Percentiles rank a stretch among this genome's conserved stretches.
phyloP scores from a whole-genome alignment of 495 filamentous ascomycete species.

The Letharia lupina region DNA sequence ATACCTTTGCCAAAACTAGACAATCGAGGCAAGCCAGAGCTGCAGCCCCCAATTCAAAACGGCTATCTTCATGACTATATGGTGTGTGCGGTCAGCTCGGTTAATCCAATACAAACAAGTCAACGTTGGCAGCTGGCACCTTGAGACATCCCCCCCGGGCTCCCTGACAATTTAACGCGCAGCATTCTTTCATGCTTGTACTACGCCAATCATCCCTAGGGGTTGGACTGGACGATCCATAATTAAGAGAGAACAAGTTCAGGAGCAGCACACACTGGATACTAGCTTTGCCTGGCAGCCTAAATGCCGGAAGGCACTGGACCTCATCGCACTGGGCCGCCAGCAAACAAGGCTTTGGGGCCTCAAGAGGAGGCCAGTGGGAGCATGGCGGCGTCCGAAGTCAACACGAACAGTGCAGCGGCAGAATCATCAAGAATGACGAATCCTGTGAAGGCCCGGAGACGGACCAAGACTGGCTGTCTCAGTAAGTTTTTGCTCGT shows the following conservation, averaged over 20 bases:
- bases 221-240: not conserved
- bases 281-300: not conserved
- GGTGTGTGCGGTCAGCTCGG: not conserved
- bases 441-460: slow-evolving; percentile 39
- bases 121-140: not conserved
- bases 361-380: slow-evolving; percentile 2
- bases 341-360: not conserved
- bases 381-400: slow-evolving; percentile 2
- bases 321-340: slow-evolving; percentile 4
- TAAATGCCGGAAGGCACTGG: slow-evolving; percentile 11
- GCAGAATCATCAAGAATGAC: slow-evolving; percentile 15
- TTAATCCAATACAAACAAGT: not conserved
- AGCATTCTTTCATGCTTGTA: not conserved
- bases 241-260: slow-evolving; percentile 1
- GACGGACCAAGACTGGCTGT: slow-evolving; percentile 93
- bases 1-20: slow-evolving; percentile 1
- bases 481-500: slow-evolving; percentile 54
- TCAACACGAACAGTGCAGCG: slow-evolving; percentile 11
- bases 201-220: not conserved
- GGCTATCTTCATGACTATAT: slow-evolving; percentile 5
- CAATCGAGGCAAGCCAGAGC: slow-evolving; percentile 2
- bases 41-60: slow-evolving; percentile 14
- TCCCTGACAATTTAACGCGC: not conserved
- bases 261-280: not conserved
- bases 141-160: not conserved